Base-by-base conservation (phyloP, 1,139 yeast species). In the Suhomyces guaymorum region DNA sequence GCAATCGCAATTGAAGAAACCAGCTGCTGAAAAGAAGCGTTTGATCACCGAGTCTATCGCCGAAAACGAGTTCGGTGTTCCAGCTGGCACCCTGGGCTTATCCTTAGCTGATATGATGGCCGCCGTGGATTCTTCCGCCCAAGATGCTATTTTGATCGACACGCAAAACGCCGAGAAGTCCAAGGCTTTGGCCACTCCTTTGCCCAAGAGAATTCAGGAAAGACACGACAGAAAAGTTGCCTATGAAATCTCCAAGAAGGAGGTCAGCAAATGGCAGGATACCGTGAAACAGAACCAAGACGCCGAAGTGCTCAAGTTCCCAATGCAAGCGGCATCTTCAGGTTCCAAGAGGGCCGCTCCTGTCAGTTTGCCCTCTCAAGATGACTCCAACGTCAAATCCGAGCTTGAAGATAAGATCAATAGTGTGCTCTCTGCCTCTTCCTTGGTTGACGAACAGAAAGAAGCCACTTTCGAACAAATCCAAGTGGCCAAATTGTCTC, bases 141-240 rank as follows among this genome's bases (percentile, higher is more conserved):
- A 70, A 32, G 74, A 73, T 32, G 80, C 85, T 2, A 63, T 74
- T 9, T 62, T 82, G 30, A 61, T 82, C 15, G 76, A 73, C 38
- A 52, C 43, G 34, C 64, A 57, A 20, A 53, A 52, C 24, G 33
- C 42, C 35, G 35, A 44, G 2, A 55, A 53, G 27, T 52, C 68
- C 10, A 66, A 70, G 41, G 70, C 94, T 1, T 66, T 89, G 36
- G 74, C 83, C 1, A 82, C 89, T 9, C 97, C 98, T 2, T 68
- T 89, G 36, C 96, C 97, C 1, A 78, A 78, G 49, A 75, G 95
- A 48, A 82, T 92, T 37, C 96, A 89, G 60, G 78, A 86, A 48
- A 78, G 95, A 52, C 78, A 85, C 47, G 96, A 90, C 49, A 78
- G 98, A 54, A 74, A 73, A 43, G 97, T 94, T 1, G 98, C 98